Conservation (phyloP, 2,329 filamentous ascomycete genomes). For the Emergomyces africanus region DNA sequence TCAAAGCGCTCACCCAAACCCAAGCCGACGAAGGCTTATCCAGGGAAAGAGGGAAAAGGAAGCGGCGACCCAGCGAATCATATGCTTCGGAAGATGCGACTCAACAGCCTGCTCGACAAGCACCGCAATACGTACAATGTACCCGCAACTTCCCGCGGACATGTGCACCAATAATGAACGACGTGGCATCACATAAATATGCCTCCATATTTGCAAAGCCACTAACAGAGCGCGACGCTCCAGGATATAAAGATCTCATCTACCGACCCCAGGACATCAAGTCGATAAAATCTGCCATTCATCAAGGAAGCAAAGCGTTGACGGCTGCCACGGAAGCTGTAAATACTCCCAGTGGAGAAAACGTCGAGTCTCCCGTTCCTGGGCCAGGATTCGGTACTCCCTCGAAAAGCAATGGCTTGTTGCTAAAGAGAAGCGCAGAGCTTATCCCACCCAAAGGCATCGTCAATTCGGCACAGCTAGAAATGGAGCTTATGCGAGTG, state of each 20-base stretch:
- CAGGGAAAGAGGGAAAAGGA: slow-evolving; percentile 26
- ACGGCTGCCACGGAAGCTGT: slow-evolving; percentile 44
- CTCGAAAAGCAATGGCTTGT: slow-evolving; percentile 27
- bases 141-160: slow-evolving; percentile 48
- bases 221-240: slow-evolving; percentile 61
- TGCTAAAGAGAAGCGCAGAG: slow-evolving; percentile 52
- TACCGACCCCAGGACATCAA: slow-evolving; percentile 66
- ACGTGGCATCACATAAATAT: slow-evolving; percentile 63
- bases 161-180: slow-evolving; percentile 58
- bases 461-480: slow-evolving; percentile 83
- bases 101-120: slow-evolving; percentile 17
- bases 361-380: slow-evolving; percentile 38
- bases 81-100: slow-evolving; percentile 8
- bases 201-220: slow-evolving; percentile 69
- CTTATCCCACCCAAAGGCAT: slow-evolving; percentile 77
- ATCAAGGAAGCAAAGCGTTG: slow-evolving; percentile 33
- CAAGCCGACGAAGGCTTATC: slow-evolving; percentile 17
- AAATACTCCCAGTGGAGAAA: slow-evolving; percentile 46
- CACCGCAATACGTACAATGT: slow-evolving; percentile 28
- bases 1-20: slow-evolving; percentile 13
- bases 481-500: slow-evolving; percentile 90
- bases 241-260: slow-evolving; percentile 62
- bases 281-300: slow-evolving; percentile 60
- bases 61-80: slow-evolving; percentile 25
- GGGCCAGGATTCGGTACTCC: slow-evolving; percentile 17